phyloP scores from a whole-genome alignment of 139 green algal genomes.

The Tetradesmus obliquus region DNA sequence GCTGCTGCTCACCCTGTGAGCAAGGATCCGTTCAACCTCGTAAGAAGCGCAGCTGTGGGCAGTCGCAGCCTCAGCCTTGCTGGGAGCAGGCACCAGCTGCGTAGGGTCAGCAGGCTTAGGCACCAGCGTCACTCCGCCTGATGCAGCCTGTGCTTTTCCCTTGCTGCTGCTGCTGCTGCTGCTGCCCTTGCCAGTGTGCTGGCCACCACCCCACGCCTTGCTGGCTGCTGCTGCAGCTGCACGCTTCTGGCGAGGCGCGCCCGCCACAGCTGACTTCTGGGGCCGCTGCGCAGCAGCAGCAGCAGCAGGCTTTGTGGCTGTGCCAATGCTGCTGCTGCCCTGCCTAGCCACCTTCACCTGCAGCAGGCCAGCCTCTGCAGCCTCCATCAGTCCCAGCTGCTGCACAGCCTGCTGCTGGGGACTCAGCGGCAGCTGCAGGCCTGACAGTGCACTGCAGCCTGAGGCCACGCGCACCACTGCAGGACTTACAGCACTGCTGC shows the following conservation, averaged over 20 bases:
- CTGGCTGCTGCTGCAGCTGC: background rate
- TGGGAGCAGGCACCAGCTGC: constrained; percentile 1
- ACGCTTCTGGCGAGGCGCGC: background rate
- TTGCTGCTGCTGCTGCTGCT: constrained; percentile 3
- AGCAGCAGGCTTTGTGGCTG: background rate
- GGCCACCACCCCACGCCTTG: background rate
- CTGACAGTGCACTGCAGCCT: too few species aligned
- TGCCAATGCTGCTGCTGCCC: constrained; percentile 2
- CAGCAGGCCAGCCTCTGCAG: constrained; percentile 18
- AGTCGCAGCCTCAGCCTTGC: background rate
- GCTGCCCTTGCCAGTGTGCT: background rate
- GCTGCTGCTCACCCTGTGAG: constrained; percentile 12
- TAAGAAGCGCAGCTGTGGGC: background rate
- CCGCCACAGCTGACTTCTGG: background rate
- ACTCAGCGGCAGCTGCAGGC: background rate
- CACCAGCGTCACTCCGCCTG: background rate
- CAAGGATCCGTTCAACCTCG: background rate
- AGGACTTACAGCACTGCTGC: too few species aligned
- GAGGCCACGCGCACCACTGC: too few species aligned
- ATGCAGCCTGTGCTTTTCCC: background rate
- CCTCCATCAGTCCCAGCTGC: constrained; percentile 6
- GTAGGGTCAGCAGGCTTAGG: constrained; percentile 17
- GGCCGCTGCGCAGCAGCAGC: background rate
- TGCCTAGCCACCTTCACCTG: background rate
- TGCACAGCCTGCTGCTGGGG: background rate